Evolutionary conservation across 306 rosid species (phyloP).

Genomic region (Arachis stenosperma): DNA sequence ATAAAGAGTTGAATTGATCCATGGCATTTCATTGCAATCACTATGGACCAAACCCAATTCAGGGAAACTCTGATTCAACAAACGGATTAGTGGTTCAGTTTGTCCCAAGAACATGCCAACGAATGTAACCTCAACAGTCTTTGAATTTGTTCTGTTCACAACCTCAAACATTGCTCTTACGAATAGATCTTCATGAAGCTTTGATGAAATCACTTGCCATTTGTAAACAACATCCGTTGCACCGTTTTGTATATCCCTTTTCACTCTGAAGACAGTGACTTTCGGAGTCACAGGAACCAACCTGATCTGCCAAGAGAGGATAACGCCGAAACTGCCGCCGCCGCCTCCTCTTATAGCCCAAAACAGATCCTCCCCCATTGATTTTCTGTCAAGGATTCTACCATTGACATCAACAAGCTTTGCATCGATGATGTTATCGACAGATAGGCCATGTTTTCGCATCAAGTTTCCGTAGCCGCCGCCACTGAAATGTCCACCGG

Average conservation of each 20-base stretch:
- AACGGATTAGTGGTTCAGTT: background rate
- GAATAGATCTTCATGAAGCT: constrained; percentile 39
- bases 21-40: constrained; percentile 41
- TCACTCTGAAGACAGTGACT: constrained; percentile 44
- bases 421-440: constrained; percentile 46
- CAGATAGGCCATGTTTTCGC: constrained; percentile 49
- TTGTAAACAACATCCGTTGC: constrained; percentile 38
- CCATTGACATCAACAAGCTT: constrained; percentile 43
- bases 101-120: constrained; percentile 40
- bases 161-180: constrained; percentile 35
- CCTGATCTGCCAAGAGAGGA: constrained; percentile 48
- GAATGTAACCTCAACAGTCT: constrained; percentile 30
- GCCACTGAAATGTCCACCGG: constrained; percentile 46
- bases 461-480: constrained; percentile 48
- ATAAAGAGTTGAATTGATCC: constrained; percentile 45
- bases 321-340: constrained; percentile 52
- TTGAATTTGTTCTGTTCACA: constrained; percentile 10
- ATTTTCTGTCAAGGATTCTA: constrained; percentile 37
- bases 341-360: constrained; percentile 60
- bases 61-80: constrained; percentile 33
- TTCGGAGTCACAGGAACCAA: constrained; percentile 36
- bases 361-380: constrained; percentile 51
- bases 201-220: constrained; percentile 40
- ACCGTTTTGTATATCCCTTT: constrained; percentile 19
- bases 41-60: constrained; percentile 35